A percentile compares a stretch with the other conserved stretches of the same genome.
Evolutionary conservation across 2,329 filamentous ascomycete species (phyloP).

Genomic region (Diaporthe sp.): DNA sequence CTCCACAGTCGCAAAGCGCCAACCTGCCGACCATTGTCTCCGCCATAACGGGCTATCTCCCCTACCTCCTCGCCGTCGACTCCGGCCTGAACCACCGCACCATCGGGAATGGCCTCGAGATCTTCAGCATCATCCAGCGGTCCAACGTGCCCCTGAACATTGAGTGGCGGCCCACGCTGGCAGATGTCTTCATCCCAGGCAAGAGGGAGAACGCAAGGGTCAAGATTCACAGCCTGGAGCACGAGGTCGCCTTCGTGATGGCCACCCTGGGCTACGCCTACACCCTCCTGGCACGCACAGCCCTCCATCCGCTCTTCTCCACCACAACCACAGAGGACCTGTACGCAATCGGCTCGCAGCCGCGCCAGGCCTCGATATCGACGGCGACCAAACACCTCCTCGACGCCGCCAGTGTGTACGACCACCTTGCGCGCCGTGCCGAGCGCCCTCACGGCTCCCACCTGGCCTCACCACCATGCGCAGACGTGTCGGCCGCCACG

Average conservation of each 20-base stretch:
- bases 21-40: slow-evolving; percentile 79
- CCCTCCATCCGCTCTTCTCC: slow-evolving; percentile 80
- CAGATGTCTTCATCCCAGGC: slow-evolving; percentile 72
- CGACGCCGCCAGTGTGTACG: slow-evolving; percentile 82
- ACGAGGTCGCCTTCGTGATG: slow-evolving; percentile 85
- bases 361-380: slow-evolving; percentile 77
- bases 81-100: slow-evolving; percentile 71
- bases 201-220: slow-evolving; percentile 73
- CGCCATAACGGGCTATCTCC: slow-evolving; percentile 81
- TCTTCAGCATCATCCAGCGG: slow-evolving; percentile 71
- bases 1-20: slow-evolving; percentile 75
- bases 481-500: slow-evolving; percentile 66
- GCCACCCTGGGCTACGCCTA: slow-evolving; percentile 82
- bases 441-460: slow-evolving; percentile 49
- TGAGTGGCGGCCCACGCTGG: slow-evolving; percentile 88
- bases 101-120: slow-evolving; percentile 63
- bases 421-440: slow-evolving; percentile 73
- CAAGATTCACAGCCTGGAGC: slow-evolving; percentile 79
- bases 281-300: slow-evolving; percentile 77
- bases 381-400: slow-evolving; percentile 83
- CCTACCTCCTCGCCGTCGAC: slow-evolving; percentile 84
- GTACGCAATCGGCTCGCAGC: slow-evolving; percentile 67
- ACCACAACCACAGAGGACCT: slow-evolving; percentile 62
- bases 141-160: slow-evolving; percentile 72
- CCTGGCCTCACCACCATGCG: slow-evolving; percentile 54